Evolutionary conservation across 345 rosid species (phyloP).

Genomic region (Eutrema japonicum): DNA sequence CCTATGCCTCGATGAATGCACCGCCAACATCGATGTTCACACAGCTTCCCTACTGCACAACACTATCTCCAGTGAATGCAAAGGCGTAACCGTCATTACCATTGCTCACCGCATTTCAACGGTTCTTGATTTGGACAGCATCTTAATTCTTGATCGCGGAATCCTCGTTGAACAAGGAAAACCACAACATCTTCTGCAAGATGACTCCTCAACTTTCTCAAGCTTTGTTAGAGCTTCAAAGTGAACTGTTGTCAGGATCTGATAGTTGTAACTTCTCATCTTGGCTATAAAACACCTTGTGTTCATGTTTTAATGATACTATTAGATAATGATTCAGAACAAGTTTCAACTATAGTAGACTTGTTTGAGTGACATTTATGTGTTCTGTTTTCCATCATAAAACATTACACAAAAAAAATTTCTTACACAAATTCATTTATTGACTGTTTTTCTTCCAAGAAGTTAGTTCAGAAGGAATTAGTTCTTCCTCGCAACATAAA

Average conservation of each 20-base stretch:
- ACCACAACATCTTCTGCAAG: constrained; percentile 67
- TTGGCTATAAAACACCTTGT: background rate
- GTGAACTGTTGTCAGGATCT: constrained; percentile 20
- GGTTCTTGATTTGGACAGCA: constrained; percentile 68
- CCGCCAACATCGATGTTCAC: constrained; percentile 73
- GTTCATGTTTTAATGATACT: background rate
- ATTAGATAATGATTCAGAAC: constrained; percentile 3
- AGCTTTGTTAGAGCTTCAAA: constrained; percentile 74
- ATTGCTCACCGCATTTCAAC: constrained; percentile 95
- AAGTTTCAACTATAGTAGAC: background rate
- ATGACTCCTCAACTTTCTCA: constrained; percentile 63
- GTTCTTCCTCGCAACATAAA: constrained; percentile 57
- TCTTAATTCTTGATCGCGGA: constrained; percentile 75
- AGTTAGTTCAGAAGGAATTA: constrained; percentile 67
- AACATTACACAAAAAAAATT: too few relatives aligned
- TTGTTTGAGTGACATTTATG: too few relatives aligned
- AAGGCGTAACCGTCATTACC: constrained; percentile 78
- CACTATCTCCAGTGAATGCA: constrained; percentile 70
- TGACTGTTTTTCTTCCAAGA: constrained; percentile 62
- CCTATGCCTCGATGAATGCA: constrained; percentile 95
- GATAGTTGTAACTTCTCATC: background rate
- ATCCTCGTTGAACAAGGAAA: constrained; percentile 78
- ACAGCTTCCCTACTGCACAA: constrained; percentile 75
- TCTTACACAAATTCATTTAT: constrained; percentile 1
- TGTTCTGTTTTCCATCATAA: too few relatives aligned